Evolutionary conservation across 1,139 yeast species (phyloP), one percentile per base, ranked within the genome.

Genomic region (Nakaseomyces sp.): DNA sequence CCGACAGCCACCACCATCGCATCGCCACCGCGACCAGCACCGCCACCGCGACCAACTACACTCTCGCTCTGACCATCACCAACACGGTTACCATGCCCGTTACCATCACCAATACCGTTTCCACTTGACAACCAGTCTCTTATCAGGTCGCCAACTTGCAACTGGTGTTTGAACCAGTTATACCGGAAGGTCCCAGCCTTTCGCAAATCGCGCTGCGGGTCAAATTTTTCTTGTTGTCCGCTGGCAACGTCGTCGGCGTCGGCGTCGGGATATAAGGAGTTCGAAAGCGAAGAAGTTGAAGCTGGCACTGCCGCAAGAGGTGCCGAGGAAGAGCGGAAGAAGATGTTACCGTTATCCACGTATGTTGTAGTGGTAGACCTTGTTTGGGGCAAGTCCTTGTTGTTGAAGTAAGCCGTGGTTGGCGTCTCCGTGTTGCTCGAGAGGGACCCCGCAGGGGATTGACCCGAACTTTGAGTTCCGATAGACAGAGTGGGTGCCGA

Each of bases 191-290:
- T 20, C 7, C 38, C 38, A 22, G 8, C 24, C 28, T 22, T 20
- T 12, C 38, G 26, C 18, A 22, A 22, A 20, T 35, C 38, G 26
- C 38, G 38, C 18, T 20, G 38, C 17, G n/a, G 18, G 12, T 20
- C 38, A 35, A 35, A 35, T 20, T 35, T 35, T 35, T 35, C 38
- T 19, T 22, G 38, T 35, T 35, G 38, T 22, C 28, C 38, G 18
- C 38, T 35, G 28, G 38, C 28, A 22, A 35, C 38, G 26, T 35
- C 38, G 16, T 22, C 28, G 3, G 16, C 10, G 13, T 35, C 38
- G 26, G 20, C 38, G 16, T 22, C 28, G 3, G 16, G 5, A 22
- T 35, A 22, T 20, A 20, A 13, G 18, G 38, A 35, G 38, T 26
- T 5, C 8, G 29, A 26, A 26, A n/a, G 12, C 17, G 17, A n/a